Percentiles rank a stretch among this genome's conserved stretches.
Conservation (phyloP, 139 green algal genomes). For the Chlorella sp. region DNA sequence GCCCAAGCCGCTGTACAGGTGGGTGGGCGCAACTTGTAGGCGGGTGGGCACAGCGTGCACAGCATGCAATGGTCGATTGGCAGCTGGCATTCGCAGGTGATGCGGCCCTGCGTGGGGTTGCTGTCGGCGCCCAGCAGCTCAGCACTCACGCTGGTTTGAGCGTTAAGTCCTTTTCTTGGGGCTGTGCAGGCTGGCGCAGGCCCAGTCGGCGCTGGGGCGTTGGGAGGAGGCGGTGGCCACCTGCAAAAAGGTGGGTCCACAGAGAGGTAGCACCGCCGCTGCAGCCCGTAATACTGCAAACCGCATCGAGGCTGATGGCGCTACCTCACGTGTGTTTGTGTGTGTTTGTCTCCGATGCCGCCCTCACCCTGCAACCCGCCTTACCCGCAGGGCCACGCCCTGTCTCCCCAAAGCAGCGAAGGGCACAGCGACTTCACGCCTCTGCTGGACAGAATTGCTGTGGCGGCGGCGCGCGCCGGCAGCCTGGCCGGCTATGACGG, state of each 20-base stretch:
- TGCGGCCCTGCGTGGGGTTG: no score
- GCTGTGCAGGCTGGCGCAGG: slow-evolving; percentile 46
- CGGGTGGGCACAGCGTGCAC: not conserved
- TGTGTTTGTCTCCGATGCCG: no score
- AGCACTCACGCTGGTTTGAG: not conserved
- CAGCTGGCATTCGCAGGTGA: no score
- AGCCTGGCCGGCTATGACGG: slow-evolving; percentile 62
- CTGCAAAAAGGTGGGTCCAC: slow-evolving; percentile 16
- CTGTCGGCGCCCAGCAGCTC: not conserved
- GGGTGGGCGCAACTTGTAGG: no score
- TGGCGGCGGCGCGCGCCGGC: slow-evolving; percentile 44
- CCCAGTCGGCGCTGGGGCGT: slow-evolving; percentile 30
- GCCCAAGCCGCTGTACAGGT: slow-evolving; percentile 59
- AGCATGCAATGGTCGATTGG: no score
- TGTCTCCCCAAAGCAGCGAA: slow-evolving; percentile 20
- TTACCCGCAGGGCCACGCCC: slow-evolving; percentile 8
- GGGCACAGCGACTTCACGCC: slow-evolving; percentile 50
- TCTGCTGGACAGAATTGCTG: slow-evolving; percentile 60
- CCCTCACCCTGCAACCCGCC: no score
- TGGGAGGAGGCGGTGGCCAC: slow-evolving; percentile 33
- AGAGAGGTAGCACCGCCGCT: no score
- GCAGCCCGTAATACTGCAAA: no score
- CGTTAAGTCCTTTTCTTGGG: not conserved
- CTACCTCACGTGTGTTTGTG: no score
- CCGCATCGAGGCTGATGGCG: no score